These are phyloP conservation scores for Phytophthora fragariaefolia DNA, from an alignment of 352 stramenopile species.

Conservation along the genomic window DNA sequence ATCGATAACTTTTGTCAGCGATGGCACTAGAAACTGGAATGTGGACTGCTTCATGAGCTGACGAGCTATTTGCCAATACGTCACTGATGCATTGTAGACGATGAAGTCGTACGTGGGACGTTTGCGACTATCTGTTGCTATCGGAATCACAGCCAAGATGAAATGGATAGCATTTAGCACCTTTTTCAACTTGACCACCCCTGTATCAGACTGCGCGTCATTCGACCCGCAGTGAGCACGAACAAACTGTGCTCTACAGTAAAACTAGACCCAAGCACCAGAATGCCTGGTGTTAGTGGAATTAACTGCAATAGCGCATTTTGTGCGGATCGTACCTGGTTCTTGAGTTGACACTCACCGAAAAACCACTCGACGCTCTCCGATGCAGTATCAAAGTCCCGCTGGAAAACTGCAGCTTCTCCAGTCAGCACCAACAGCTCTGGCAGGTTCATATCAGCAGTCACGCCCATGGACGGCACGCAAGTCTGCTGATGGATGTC, in stretches of 20 bases:
- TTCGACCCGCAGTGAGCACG: conserved; percentile 69
- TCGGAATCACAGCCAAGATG: conserved; percentile 73
- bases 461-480: conserved; percentile 36
- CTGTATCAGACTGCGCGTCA: conserved; percentile 45
- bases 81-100: conserved; percentile 91
- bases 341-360: conserved; percentile 59
- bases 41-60: conserved; percentile 84
- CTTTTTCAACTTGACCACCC: conserved; percentile 49
- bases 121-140: conserved; percentile 66
- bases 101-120: conserved; percentile 89
- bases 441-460: conserved; percentile 46
- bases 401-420: conserved; percentile 71
- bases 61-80: conserved; percentile 86
- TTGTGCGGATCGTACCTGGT: conserved; percentile 62
- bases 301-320: not conserved
- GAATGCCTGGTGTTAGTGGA: not conserved
- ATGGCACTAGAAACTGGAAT: conserved; percentile 76
- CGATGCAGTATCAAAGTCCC: conserved; percentile 66
- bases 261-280: conserved; percentile 65
- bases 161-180: conserved; percentile 81
- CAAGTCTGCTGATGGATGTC: conserved; percentile 42
- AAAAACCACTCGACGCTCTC: conserved; percentile 77
- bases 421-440: conserved; percentile 84
- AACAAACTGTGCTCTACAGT: conserved; percentile 86
- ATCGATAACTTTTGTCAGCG: conserved; percentile 69